phyloP scores from a whole-genome alignment of 2,329 filamentous ascomycete species.

The Pleurostoma richardsiae region DNA sequence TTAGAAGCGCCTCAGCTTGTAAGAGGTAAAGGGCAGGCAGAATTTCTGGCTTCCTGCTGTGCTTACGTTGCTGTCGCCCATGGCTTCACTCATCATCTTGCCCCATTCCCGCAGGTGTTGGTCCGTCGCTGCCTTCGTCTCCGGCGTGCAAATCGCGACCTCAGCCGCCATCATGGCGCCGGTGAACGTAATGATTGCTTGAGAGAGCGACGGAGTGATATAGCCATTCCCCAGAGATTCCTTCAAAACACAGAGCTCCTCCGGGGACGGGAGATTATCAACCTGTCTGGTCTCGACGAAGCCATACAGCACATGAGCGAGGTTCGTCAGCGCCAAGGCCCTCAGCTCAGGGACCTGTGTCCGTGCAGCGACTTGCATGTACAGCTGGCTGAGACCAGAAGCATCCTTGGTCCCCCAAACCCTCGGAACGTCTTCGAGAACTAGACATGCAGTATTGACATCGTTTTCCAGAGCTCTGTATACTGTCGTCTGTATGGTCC shows the following conservation, averaged over 20 bases:
- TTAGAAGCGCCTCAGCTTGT: too few species aligned
- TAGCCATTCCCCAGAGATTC: conserved; percentile 25
- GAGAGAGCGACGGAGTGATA: conserved; percentile 42
- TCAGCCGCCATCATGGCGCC: conserved; percentile 38
- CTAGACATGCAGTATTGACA: conserved; percentile 32
- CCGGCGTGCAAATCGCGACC: neutral
- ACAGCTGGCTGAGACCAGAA: conserved; percentile 32
- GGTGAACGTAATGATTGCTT: conserved; percentile 43
- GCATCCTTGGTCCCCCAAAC: conserved; percentile 18
- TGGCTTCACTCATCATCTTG: conserved; percentile 41
- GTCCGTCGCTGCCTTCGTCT: conserved; percentile 5
- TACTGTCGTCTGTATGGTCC: conserved; percentile 21
- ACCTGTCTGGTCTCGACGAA: conserved; percentile 22
- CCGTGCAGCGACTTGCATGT: conserved; percentile 32
- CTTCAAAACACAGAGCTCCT: conserved; percentile 28
- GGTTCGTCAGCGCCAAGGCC: conserved; percentile 38
- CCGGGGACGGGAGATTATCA: conserved; percentile 21
- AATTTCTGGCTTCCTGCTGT: too few species aligned
- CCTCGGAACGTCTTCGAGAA: conserved; percentile 30
- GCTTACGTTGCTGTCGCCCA: conserved; percentile 41
- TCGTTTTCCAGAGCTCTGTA: conserved; percentile 30
- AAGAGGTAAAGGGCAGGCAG: too few species aligned
- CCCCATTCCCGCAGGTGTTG: conserved; percentile 36
- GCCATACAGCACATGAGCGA: conserved; percentile 39
- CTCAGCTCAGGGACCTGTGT: conserved; percentile 39